Evolutionary conservation across 2,329 filamentous ascomycete species (phyloP).

Genomic region (Exophiala aquamarina): DNA sequence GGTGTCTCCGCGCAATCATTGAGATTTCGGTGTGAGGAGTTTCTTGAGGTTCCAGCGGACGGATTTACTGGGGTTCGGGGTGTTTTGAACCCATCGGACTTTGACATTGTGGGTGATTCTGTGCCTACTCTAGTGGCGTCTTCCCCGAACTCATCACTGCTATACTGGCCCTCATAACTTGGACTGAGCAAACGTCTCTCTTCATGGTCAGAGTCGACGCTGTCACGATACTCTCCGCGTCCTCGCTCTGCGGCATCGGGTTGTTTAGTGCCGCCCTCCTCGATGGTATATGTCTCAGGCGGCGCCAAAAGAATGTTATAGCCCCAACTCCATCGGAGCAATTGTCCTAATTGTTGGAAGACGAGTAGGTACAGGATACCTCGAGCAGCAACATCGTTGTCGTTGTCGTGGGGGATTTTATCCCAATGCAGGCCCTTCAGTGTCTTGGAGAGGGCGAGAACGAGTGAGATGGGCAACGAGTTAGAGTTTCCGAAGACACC

Average conservation of each 20-base stretch:
- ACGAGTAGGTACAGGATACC: constrained; percentile 95
- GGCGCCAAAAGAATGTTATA: constrained; percentile 93
- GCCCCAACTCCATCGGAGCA: constrained; percentile 97
- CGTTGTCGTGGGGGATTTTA: constrained; percentile 85
- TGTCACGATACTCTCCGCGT: constrained; percentile 41
- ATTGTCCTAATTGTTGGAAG: constrained; percentile 94
- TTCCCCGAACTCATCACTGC: constrained; percentile 21
- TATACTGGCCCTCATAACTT: constrained; percentile 18
- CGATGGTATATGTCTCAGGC: constrained; percentile 57
- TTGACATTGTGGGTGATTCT: constrained; percentile 25
- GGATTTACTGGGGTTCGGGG: constrained; percentile 22
- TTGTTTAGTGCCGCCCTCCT: constrained; percentile 38
- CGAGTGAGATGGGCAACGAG: constrained; percentile 92
- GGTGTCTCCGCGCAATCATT: constrained; percentile 11
- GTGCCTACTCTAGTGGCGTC: constrained; percentile 27
- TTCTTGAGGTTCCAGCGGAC: constrained; percentile 21
- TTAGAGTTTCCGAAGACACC: constrained; percentile 98
- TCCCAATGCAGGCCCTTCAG: constrained; percentile 92
- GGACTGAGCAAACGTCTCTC: constrained; percentile 22
- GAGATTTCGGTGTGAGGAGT: constrained; percentile 15
- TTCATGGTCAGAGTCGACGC: constrained; percentile 36
- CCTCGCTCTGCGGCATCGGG: constrained; percentile 39
- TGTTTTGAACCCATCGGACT: constrained; percentile 26
- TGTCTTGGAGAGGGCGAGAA: constrained; percentile 90
- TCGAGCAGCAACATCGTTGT: constrained; percentile 88